Percentiles rank a stretch among this genome's conserved stretches.
These are phyloP conservation scores for Schizochytrium sp. DNA, from an alignment of 108 stramenopile species.

Conservation along the genomic window DNA sequence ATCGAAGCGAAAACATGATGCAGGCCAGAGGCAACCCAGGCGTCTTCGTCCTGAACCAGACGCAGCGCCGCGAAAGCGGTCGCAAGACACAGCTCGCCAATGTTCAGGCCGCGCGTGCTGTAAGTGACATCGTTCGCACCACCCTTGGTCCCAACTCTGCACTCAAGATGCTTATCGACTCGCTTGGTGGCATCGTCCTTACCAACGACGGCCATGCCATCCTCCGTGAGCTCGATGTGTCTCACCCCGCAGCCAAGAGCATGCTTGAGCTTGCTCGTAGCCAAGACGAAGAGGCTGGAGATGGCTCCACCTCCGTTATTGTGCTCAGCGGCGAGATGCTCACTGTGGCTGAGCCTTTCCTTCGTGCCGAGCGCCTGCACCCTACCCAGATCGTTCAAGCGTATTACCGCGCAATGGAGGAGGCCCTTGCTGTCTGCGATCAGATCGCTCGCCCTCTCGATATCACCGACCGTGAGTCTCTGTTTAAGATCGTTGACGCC, in stretches of 20 bases:
- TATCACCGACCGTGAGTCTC: constrained; percentile 84
- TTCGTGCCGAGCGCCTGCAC: constrained; percentile 87
- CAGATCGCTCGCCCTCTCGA: constrained; percentile 86
- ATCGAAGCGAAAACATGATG: background rate
- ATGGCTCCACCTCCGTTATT: constrained; percentile 99
- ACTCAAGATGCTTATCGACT: constrained; percentile 92
- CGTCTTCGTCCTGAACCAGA: constrained; percentile 72
- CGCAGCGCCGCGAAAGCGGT: constrained; percentile 96
- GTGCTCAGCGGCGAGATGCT: constrained; percentile 96
- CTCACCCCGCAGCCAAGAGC: constrained; percentile 99
- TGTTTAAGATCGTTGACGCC: constrained; percentile 89
- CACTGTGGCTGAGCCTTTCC: constrained; percentile 94
- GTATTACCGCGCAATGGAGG: constrained; percentile 91
- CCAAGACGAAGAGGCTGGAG: constrained; percentile 99
- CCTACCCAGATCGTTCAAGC: constrained; percentile 97
- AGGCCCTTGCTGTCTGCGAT: constrained; percentile 90
- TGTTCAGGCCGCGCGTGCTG: constrained; percentile 89
- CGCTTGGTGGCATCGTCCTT: constrained; percentile 99
- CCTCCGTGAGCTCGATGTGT: constrained; percentile 97
- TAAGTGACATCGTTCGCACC: constrained; percentile 95
- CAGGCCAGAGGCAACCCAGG: constrained; percentile 3
- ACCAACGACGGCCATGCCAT: constrained; percentile 99
- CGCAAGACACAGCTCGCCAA: constrained; percentile 96
- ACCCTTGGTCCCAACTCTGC: constrained; percentile 96
- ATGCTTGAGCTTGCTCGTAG: constrained; percentile 98